Base-by-base conservation (phyloP, 805 yeast species). In the Aciculoconidium aculeatum region DNA sequence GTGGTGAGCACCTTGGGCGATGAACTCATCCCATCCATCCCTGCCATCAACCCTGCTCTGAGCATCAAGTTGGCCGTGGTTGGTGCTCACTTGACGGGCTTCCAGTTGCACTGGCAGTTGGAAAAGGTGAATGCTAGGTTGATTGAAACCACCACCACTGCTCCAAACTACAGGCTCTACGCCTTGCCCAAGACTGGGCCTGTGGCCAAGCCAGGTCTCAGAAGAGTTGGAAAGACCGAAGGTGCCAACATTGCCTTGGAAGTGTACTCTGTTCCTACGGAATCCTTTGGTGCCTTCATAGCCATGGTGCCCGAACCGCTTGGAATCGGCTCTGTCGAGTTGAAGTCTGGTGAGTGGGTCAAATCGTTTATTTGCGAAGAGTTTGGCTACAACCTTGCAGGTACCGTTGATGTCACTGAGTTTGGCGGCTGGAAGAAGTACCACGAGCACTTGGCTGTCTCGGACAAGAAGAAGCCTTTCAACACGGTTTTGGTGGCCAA, bases 331-430 rank as follows among this genome's bases (percentile, higher is more conserved):
- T 77, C 92, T 13, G 90, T 86, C 29, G 94, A 88, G 57, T 71
- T 87, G 23, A 77, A 67, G 30, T 62, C 72, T 35, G 96, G 96
- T 20, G 74, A 77, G 40, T 76, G 83, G 78, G 87, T 88, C 35
- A 87, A 88, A 53, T 88, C 96, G 0, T 90, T 90, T 50, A 85
- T 92, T 40, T 92, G 97, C 60, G 98, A 90, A 57, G 96, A 88
- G 47, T 51, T 64, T 35, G 96, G 96, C 8, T 88, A 87, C 58
- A 65, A 66, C 5, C 70, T 72, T 34, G 63, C 72, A 29, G 90
- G 88, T 1, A 71, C 95, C 8, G 61, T 61, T 19, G 96, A 90
- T 40, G 82, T 90, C 45, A 83, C 96, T n/a, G 55, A 65, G 13
- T 81, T 62, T 50, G 96, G 96, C 24, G 95, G 96, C 4, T 90